Percentiles rank a stretch among this genome's conserved stretches.
phyloP scores from a whole-genome alignment of 495 filamentous ascomycete genomes.

The Neurospora intermedia region DNA sequence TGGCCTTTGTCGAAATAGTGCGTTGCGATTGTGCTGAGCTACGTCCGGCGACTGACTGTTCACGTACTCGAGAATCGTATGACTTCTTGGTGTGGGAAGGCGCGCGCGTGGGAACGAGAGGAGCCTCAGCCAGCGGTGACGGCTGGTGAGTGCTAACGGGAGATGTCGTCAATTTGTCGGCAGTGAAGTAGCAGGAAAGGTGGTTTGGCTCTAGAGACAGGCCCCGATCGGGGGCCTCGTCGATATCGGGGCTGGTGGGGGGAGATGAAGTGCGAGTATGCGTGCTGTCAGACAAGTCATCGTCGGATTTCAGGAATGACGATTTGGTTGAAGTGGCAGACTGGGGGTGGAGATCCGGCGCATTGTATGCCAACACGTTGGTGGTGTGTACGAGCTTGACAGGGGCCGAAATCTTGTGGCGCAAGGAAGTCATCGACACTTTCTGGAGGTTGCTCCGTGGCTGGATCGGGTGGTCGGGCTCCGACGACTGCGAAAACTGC shows the following conservation, averaged over 20 bases:
- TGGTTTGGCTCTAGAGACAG: constrained; percentile 59
- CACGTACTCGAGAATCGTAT: constrained; percentile 45
- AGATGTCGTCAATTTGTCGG: constrained; percentile 34
- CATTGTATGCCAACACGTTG: constrained; percentile 90
- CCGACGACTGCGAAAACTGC: constrained; percentile 28
- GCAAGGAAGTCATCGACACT: constrained; percentile 26
- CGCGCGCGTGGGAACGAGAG: constrained; percentile 61
- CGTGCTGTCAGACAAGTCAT: constrained; percentile 49
- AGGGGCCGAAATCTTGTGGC: constrained; percentile 73
- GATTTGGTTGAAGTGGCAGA: constrained; percentile 45
- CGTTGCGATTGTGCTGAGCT: constrained; percentile 37
- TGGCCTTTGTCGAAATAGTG: constrained; percentile 33
- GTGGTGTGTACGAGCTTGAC: constrained; percentile 85
- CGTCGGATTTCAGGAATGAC: constrained; percentile 39
- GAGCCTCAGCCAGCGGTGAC: constrained; percentile 32
- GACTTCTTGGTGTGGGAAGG: constrained; percentile 75
- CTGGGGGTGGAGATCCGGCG: constrained; percentile 60
- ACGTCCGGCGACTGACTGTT: constrained; percentile 45
- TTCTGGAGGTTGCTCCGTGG: constrained; percentile 39
- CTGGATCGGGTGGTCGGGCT: constrained; percentile 19
- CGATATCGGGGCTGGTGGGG: constrained; percentile 65
- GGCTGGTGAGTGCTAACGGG: constrained; percentile 13
- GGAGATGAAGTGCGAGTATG: constrained; percentile 46
- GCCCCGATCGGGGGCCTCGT: constrained; percentile 50
- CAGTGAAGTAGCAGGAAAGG: constrained; percentile 66